A percentile compares a stretch with the other conserved stretches of the same genome.
Evolutionary conservation across 495 filamentous ascomycete genomes (phyloP).

Genomic region (Daldinia childiae): DNA sequence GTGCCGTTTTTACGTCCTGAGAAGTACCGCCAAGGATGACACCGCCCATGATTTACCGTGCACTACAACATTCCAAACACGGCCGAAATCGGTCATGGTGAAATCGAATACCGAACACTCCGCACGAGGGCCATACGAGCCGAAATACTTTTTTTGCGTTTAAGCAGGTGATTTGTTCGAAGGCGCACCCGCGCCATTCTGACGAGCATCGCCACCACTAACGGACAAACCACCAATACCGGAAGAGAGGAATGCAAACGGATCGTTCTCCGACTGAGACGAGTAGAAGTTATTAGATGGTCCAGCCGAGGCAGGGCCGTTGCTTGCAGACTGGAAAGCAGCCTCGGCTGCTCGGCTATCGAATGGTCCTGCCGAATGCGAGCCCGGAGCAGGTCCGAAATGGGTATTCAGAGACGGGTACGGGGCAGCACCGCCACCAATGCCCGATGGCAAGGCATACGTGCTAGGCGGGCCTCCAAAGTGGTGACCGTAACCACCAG

Average conservation of each 20-base stretch:
- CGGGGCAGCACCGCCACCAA: constrained; percentile 79
- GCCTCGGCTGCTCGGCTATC: constrained; percentile 93
- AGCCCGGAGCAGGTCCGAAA: constrained; percentile 73
- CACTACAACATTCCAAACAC: constrained; percentile 47
- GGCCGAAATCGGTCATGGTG: constrained; percentile 42
- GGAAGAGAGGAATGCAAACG: constrained; percentile 88
- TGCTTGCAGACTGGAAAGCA: constrained; percentile 87
- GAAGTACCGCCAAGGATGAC: constrained; percentile 51
- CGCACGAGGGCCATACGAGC: constrained; percentile 27
- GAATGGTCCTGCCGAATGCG: constrained; percentile 87
- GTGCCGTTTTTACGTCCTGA: constrained; percentile 49
- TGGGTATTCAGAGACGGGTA: constrained; percentile 88
- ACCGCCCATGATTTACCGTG: constrained; percentile 43
- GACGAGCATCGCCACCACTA: constrained; percentile 81
- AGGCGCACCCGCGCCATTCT: constrained; percentile 73
- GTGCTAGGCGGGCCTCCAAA: constrained; percentile 89
- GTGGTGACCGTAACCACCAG: constrained; percentile 81
- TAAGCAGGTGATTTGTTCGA: constrained; percentile 73
- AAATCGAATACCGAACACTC: constrained; percentile 38
- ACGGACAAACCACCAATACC: constrained; percentile 84
- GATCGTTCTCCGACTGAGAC: constrained; percentile 72
- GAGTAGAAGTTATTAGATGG: constrained; percentile 67
- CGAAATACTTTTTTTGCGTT: constrained; percentile 2
- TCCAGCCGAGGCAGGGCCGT: constrained; percentile 71
- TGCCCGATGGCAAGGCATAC: constrained; percentile 88